Evolutionary conservation across 371 early-diverging fungal species (phyloP), one percentile per base, ranked within the genome.

Genomic region (Blakeslea trispora): DNA sequence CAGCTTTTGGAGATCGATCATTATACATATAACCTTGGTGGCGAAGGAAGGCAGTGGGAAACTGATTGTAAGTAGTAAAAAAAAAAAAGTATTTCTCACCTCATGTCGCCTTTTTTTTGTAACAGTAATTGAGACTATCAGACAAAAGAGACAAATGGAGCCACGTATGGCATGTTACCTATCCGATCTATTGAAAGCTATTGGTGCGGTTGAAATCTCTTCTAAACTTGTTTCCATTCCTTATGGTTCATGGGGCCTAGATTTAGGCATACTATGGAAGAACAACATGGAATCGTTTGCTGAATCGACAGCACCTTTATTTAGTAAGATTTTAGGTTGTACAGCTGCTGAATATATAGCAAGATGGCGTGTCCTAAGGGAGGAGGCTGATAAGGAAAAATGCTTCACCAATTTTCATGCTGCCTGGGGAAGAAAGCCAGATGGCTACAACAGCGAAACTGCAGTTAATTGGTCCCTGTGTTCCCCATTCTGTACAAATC

Each of bases 1-100:
- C 75, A 78, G 40, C 40, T 81, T 22, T 48, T 76, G 17, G 79
- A 78, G 32, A 54, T 64, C 7, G 68, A 68, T 37, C 60, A 60
- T 45, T 41, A 42, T 18, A 53, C 57, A 1, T 28, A 37, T 14
- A 57, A 56, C 24, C 32, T 59, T 19, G 59, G 59, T 10, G 53
- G 55, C 21, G 31, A 55, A n/a, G 59, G 63, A 8, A 42, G 19
- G 28, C 31, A 52, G 43, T 60, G 53, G 53, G 57, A 56, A 45
- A 45, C 42, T 4, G 15, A 53, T 17, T 40, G 66, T 60, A 53
- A 53, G 45, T 31, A 40, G 15, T 3, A 45, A 15, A 17, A 34
- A 14, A 32, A 10, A 24, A 39, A n/a, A n/a, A n/a, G n/a, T n/a
- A n/a, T n/a, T n/a, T 48, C 5, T 34, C n/a, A 40, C 14, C 7